Base-by-base conservation (phyloP, 73 alveolate genomes). In the Stentor roeselii region DNA sequence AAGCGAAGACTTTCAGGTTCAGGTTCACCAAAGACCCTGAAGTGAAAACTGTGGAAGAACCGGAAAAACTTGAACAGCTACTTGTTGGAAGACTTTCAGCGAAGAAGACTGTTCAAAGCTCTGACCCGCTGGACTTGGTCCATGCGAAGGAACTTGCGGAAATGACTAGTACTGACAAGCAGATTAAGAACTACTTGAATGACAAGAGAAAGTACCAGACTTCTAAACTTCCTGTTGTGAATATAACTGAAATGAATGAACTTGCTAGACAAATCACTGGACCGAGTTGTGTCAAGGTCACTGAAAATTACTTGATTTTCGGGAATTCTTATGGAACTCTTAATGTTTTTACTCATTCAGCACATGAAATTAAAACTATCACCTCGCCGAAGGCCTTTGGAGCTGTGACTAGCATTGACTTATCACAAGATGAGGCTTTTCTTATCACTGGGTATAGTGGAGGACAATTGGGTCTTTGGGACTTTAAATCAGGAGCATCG, bases 401-500 rank as follows among this genome's bases (percentile, higher is more conserved):
- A 1, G 21, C 36, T 37, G 84, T 76, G 14, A 76, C 84, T 2
- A 21, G 82, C 39, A 76, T 76, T 0, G 84, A 39, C 39, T 11
- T 76, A 21, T 41, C 60, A 1, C 84, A 78, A 39, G 59, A 76
- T 39, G 84, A 41, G 21, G 21, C 14, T 21, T 41, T 14, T 21
- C 21, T 76, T 1, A 41, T 41, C 30, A 21, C 75, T 21, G 84
- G 84, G 39, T 76, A 76, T 67, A 14, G n/a, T 14, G 36, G 15
- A 1, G 84, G 84, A 76, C 60, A 37, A 39, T 15, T 76, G n/a
- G 76, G 36, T 39, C 34, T 76, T 21, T 76, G 84, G 84, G 84
- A 76, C 60, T n/a, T 35, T 0, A 76, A 21, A 1, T 21, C 84
- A 0, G 76, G 84, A 21, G 39, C n/a, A 15, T 76, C 35, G 1